Conservation (phyloP, 192 early-diverging fungal species). For the Linnemannia schmuckeri region DNA sequence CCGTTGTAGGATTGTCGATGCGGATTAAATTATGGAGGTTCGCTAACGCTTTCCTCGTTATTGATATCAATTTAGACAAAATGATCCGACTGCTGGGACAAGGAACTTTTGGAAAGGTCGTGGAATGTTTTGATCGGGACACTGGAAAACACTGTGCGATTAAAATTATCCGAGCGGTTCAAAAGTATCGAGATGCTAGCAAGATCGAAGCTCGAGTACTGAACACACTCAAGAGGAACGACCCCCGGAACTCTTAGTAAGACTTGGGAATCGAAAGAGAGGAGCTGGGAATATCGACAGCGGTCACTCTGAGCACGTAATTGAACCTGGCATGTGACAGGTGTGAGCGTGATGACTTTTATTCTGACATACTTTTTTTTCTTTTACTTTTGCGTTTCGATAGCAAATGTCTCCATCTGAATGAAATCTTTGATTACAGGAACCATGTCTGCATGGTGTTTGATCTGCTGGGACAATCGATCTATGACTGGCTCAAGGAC, state of each 20-base stretch:
- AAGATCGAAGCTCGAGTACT: conserved; percentile 91
- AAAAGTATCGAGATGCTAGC: conserved; percentile 96
- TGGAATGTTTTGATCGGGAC: conserved; percentile 84
- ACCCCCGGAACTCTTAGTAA: conserved; percentile 87
- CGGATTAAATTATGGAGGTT: conserved; percentile 14
- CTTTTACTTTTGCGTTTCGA: conserved; percentile 1
- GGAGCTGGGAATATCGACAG: not conserved
- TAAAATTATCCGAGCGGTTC: conserved; percentile 94
- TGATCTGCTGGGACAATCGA: conserved; percentile 85
- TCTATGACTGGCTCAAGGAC: conserved; percentile 97
- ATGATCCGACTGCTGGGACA: conserved; percentile 92
- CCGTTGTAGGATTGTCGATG: not conserved
- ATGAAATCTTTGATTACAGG: conserved; percentile 86
- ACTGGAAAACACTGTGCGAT: conserved; percentile 77
- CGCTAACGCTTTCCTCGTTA: not conserved
- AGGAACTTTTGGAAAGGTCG: conserved; percentile 98
- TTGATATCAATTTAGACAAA: conserved; percentile 65
- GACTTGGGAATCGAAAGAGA: conserved; percentile 6
- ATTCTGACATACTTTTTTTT: conserved; percentile 12
- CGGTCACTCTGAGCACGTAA: not conserved
- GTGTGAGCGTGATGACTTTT: not conserved
- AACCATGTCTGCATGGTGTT: conserved; percentile 99
- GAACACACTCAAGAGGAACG: conserved; percentile 79
- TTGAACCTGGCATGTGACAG: not conserved
- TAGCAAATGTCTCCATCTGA: conserved; percentile 91